Base-by-base conservation (phyloP, 179 eudicot species). In the Dionaea muscipula region DNA sequence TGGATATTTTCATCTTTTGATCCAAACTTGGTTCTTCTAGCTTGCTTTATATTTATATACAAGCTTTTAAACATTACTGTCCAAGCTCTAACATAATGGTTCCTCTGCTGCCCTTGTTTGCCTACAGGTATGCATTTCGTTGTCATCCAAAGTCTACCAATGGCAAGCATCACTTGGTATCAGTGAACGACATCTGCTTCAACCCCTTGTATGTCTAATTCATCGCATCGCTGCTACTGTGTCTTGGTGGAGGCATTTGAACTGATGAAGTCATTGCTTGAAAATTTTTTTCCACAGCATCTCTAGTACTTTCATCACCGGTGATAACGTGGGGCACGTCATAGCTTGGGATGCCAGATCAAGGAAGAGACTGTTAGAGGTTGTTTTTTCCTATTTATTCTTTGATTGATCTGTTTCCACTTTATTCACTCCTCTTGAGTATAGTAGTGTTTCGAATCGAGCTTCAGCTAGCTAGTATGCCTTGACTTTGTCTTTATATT, bases 181-280 rank as follows among this genome's bases (percentile, higher is more conserved):
- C 94, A 8, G 91, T 91, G 68, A 91, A 91, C 60, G 85, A 81
- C 66, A 77, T 91, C 57, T 71, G 81, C 66, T 87, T 80, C 63
- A 78, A 70, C 60, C 94, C 91, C 63, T 63, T 37, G 97, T 90
- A 84, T 37, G 86, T 68, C 45, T 61, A 28, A 47, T 65, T 17
- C 55, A 20, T 14, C 59, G 18, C n/a, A 26, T 45, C 62, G 43
- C 18, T 62, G 11, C 31, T 25, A 27, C 7, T 8, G 53, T 24
- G 35, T 24, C n/a, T n/a, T n/a, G n/a, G 35, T 43, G 22, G 22
- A 4, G 21, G 12, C 17, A 38, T 43, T 19, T 47, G 26, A 16
- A 41, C 18, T 17, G 9, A 59, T 48, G 20, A 1, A 31, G 22
- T 37, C 27, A 25, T 45, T n/a, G 31, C 13, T 49, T 7, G 23